Conservation (phyloP, 805 yeast genomes). For the Metschnikowia similis region DNA sequence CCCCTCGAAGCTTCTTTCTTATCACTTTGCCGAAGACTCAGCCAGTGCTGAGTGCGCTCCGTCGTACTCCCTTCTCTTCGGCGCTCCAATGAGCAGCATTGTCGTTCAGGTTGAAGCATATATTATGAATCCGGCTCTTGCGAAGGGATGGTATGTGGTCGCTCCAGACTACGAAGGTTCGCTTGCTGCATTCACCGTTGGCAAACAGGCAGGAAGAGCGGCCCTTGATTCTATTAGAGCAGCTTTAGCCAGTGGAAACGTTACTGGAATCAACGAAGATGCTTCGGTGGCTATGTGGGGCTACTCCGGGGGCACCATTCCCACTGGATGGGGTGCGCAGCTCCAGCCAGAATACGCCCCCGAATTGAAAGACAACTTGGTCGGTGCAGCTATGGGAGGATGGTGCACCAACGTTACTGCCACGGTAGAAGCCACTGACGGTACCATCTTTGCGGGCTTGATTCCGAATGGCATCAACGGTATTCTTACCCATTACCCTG, state of each 20-base stretch:
- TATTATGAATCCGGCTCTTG: slow-evolving; percentile 12
- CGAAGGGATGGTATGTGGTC: slow-evolving; percentile 31
- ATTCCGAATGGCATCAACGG: slow-evolving; percentile 29
- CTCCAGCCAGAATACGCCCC: slow-evolving; percentile 36
- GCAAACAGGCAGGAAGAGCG: slow-evolving; percentile 28
- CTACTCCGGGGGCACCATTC: slow-evolving; percentile 38
- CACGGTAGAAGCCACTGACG: slow-evolving; percentile 22
- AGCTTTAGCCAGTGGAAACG: slow-evolving; percentile 15
- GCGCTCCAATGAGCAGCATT: slow-evolving; percentile 14
- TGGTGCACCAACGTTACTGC: slow-evolving; percentile 32
- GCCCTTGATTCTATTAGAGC: slow-evolving; percentile 31
- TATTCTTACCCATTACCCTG: slow-evolving; percentile 29
- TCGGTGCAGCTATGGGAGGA: slow-evolving; percentile 37
- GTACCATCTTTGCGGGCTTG: slow-evolving; percentile 27
- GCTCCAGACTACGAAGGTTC: slow-evolving; percentile 36
- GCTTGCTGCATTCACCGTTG: slow-evolving; percentile 29
- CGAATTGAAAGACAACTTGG: slow-evolving; percentile 19
- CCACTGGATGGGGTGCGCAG: slow-evolving; percentile 36
- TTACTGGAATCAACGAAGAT: slow-evolving; percentile 18
- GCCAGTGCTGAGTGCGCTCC: slow-evolving; percentile 19
- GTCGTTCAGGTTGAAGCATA: slow-evolving; percentile 16
- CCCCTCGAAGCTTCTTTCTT: slow-evolving; percentile 19
- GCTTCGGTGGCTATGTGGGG: slow-evolving; percentile 31
- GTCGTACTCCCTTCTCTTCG: slow-evolving; percentile 18
- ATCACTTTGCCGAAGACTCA: slow-evolving; percentile 21